These are phyloP conservation scores for Geotrichum ghanense DNA, from an alignment of 805 yeast genomes.

Conservation along the genomic window DNA sequence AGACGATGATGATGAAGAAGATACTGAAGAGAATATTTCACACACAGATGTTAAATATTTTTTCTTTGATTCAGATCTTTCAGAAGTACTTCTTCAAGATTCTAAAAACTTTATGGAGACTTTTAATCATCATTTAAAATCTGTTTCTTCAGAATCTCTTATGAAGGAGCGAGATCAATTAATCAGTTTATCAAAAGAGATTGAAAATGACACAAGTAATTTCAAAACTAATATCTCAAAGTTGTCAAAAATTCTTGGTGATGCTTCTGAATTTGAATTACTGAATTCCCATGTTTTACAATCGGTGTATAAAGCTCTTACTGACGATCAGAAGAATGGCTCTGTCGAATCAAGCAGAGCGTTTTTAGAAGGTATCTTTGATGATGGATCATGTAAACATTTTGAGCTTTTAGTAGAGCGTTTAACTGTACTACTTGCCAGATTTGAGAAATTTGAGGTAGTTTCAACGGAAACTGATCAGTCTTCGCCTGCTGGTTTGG, in stretches of 20 bases:
- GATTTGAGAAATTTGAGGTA: constrained; percentile 65
- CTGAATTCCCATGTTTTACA: constrained; percentile 54
- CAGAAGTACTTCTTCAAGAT: constrained; percentile 2
- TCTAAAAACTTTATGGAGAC: background rate
- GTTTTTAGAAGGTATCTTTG: constrained; percentile 25
- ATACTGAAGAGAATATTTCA: background rate
- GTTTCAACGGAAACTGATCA: constrained; percentile 26
- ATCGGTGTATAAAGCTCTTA: constrained; percentile 25
- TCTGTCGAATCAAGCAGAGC: constrained; percentile 32
- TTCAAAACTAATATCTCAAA: background rate
- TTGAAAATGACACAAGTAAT: background rate
- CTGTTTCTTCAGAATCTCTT: background rate
- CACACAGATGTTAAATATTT: background rate
- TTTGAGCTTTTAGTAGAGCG: constrained; percentile 39
- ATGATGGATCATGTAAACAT: constrained; percentile 24
- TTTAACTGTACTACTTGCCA: constrained; percentile 60
- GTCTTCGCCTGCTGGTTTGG: constrained; percentile 31
- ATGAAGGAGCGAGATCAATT: background rate
- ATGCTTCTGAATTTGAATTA: constrained; percentile 63
- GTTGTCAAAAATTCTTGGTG: background rate
- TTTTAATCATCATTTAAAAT: background rate
- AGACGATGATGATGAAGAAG: constrained; percentile 15
- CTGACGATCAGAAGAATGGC: constrained; percentile 16
- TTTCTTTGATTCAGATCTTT: constrained; percentile 8
- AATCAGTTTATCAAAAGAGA: background rate